Percentiles rank a stretch among this genome's conserved stretches.
Conservation (phyloP, 495 filamentous ascomycete species). For the Penicillium robsamsonii region DNA sequence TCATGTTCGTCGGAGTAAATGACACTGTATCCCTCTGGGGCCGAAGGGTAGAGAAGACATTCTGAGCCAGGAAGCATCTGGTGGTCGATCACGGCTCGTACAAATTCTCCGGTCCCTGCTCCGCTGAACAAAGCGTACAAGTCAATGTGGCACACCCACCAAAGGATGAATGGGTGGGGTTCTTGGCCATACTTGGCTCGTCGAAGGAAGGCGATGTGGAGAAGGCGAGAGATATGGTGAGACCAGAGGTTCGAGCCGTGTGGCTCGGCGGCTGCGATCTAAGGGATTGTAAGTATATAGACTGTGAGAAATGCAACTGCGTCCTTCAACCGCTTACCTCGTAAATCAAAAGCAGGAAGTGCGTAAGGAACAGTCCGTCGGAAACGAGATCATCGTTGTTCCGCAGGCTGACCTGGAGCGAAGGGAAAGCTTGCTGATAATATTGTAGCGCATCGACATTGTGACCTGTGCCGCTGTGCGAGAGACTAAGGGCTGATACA, state of each 20-base stretch:
- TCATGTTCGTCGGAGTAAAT: conserved; percentile 38
- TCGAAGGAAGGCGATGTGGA: conserved; percentile 49
- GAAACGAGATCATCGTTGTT: conserved; percentile 52
- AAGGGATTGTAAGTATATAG: conserved; percentile 2
- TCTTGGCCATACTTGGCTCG: conserved; percentile 47
- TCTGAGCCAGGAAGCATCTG: conserved; percentile 48
- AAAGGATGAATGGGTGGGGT: conserved; percentile 51
- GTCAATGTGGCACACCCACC: conserved; percentile 57
- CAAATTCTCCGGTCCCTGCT: conserved; percentile 51
- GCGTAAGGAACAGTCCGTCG: conserved; percentile 56
- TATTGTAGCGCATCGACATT: conserved; percentile 53
- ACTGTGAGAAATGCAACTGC: background rate
- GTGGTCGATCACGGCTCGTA: conserved; percentile 44
- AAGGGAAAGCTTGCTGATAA: conserved; percentile 54
- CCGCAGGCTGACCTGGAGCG: conserved; percentile 45
- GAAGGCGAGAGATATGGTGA: conserved; percentile 54
- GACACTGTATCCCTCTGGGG: conserved; percentile 27
- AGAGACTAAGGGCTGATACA: conserved; percentile 54
- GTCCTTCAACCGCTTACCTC: conserved; percentile 40
- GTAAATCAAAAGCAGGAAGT: conserved; percentile 60
- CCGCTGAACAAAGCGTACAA: conserved; percentile 55
- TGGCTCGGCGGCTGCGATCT: conserved; percentile 50
- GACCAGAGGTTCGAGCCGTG: conserved; percentile 53
- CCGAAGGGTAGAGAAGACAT: conserved; percentile 33
- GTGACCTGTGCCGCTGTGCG: conserved; percentile 44